Evolutionary conservation across 2,329 filamentous ascomycete genomes (phyloP).

Genomic region (Ceratocystis variospora): DNA sequence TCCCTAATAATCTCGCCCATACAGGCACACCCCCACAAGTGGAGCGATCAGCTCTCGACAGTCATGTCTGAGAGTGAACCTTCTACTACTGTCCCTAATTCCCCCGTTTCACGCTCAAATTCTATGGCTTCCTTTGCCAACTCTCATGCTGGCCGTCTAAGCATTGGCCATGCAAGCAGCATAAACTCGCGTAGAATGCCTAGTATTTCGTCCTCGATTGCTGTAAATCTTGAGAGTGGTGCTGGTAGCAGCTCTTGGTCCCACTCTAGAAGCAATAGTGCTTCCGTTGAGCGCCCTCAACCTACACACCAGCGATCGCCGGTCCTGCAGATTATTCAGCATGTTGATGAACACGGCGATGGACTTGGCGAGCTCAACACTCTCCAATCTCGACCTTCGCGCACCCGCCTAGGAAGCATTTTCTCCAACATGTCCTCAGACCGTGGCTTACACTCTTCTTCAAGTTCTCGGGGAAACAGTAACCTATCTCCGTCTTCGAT

Average conservation of each 20-base stretch:
- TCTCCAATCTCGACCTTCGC: slow-evolving; percentile 39
- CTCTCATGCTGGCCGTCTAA: slow-evolving; percentile 25
- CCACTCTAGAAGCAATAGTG: slow-evolving; percentile 30
- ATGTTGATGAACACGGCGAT: slow-evolving; percentile 52
- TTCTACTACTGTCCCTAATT: slow-evolving; percentile 27
- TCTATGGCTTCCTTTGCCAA: slow-evolving; percentile 32
- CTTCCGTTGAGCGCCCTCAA: slow-evolving; percentile 38
- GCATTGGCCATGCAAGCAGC: slow-evolving; percentile 36
- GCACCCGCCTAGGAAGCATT: slow-evolving; percentile 35
- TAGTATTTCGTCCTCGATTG: slow-evolving; percentile 44
- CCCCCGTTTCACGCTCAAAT: slow-evolving; percentile 31
- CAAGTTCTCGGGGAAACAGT: slow-evolving; percentile 36
- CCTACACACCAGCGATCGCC: slow-evolving; percentile 30
- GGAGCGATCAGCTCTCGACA: slow-evolving; percentile 51
- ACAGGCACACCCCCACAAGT: slow-evolving; percentile 41
- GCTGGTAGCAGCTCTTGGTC: slow-evolving; percentile 24
- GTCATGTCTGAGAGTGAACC: slow-evolving; percentile 49
- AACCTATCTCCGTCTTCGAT: slow-evolving; percentile 31
- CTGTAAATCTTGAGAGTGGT: slow-evolving; percentile 22
- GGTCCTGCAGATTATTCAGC: slow-evolving; percentile 29
- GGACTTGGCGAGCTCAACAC: slow-evolving; percentile 46
- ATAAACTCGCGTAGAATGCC: slow-evolving; percentile 41
- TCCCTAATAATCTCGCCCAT: slow-evolving; percentile 25
- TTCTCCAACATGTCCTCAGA: slow-evolving; percentile 39
- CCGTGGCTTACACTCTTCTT: slow-evolving; percentile 38